Evolutionary conservation across 2,329 filamentous ascomycete genomes (phyloP).

Genomic region (Pseudophaeomoniella oleicola): DNA sequence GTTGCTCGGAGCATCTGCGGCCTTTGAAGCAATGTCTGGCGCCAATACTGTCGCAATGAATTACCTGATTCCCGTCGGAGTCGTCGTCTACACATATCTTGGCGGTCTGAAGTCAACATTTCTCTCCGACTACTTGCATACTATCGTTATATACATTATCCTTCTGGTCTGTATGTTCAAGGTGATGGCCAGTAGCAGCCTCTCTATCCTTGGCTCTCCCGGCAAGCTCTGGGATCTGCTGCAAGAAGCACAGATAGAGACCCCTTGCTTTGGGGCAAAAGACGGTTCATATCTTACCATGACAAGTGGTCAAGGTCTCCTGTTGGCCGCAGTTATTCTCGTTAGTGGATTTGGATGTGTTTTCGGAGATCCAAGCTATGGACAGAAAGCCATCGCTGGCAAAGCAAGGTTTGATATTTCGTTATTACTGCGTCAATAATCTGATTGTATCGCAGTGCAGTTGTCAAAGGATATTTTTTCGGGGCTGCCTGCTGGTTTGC

Average conservation of each 20-base stretch:
- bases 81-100: conserved; percentile 21
- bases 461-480: conserved; percentile 11
- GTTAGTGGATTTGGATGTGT: no score
- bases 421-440: conserved; percentile 24
- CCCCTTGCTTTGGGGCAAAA: conserved; percentile 37
- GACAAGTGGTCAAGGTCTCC: conserved; percentile 32
- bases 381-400: neutral
- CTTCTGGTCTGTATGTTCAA: conserved; percentile 34
- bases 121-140: conserved; percentile 28
- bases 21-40: conserved; percentile 3
- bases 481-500: conserved; percentile 16
- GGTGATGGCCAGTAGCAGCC: conserved; percentile 26
- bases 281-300: conserved; percentile 39
- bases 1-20: conserved; percentile 23
- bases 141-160: conserved; percentile 38
- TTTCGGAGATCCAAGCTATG: no score
- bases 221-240: conserved; percentile 35
- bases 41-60: neutral
- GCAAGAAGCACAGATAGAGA: conserved; percentile 23
- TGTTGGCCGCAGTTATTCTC: no score
- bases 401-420: conserved; percentile 24
- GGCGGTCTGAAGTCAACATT: conserved; percentile 26
- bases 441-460: conserved; percentile 11
- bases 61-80: conserved; percentile 1
- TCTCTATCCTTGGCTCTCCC: conserved; percentile 33